Conservation (phyloP, 225 moss, liverwort and hornwort genomes). For the Sphagnum contortum region DNA sequence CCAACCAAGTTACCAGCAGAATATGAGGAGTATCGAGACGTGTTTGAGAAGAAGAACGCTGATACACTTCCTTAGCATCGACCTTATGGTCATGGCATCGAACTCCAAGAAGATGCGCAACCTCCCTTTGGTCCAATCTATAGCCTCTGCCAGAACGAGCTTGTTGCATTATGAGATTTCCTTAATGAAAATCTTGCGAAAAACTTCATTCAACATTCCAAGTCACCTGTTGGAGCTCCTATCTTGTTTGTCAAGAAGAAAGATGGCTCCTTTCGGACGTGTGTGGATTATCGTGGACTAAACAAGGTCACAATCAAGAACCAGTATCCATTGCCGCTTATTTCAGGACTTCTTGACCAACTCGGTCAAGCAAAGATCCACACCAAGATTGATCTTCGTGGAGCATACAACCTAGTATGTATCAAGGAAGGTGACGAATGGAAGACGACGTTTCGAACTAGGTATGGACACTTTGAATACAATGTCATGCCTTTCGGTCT, state of each 20-base stretch:
- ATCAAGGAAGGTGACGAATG: constrained; percentile 3
- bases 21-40: neutral
- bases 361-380: neutral
- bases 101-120: constrained; percentile 3
- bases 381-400: constrained; percentile 4
- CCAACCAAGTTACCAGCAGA: neutral
- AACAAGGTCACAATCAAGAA: constrained; percentile 5
- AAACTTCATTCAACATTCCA: constrained; percentile 5
- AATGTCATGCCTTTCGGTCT: constrained; percentile 8
- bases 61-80: neutral
- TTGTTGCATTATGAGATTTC: neutral
- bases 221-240: constrained; percentile 1
- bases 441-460: constrained; percentile 2
- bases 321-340: constrained; percentile 6
- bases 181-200: constrained; percentile 5
- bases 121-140: constrained; percentile 5
- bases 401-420: constrained; percentile 3
- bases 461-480: constrained; percentile 4
- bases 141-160: constrained; percentile 8
- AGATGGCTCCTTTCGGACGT: constrained; percentile 3
- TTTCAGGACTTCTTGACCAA: constrained; percentile 2
- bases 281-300: constrained; percentile 4
- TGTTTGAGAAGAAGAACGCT: constrained; percentile 5
- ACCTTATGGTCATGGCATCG: neutral
- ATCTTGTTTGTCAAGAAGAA: constrained; percentile 2